phyloP scores from a whole-genome alignment of 768 basidiomycete species.

The Gyrodon lividus region DNA sequence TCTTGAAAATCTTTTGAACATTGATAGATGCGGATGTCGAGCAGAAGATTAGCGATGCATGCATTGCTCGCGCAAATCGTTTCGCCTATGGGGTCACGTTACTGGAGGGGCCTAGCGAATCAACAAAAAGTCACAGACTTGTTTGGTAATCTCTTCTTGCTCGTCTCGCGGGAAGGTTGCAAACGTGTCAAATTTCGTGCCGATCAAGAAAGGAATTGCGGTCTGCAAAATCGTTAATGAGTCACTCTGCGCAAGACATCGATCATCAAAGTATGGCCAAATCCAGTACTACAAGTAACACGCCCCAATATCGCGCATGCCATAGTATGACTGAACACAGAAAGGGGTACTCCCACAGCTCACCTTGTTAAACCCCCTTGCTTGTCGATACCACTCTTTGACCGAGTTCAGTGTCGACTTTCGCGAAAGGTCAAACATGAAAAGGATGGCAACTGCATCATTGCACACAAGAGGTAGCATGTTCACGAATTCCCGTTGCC shows the following conservation, averaged over 20 bases:
- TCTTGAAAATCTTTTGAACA: slow-evolving; percentile 99
- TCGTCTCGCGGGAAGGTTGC: slow-evolving; percentile 94
- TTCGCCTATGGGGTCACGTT: slow-evolving; percentile 63
- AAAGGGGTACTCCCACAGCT: slow-evolving; percentile 15
- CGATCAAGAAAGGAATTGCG: slow-evolving; percentile 97
- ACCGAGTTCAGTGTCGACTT: slow-evolving; percentile 98
- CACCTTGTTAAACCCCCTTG: slow-evolving; percentile 98
- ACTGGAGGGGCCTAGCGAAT: slow-evolving; percentile 7
- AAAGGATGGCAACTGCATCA: slow-evolving; percentile 98
- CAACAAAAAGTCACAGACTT: slow-evolving; percentile 48
- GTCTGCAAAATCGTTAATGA: slow-evolving; percentile 54
- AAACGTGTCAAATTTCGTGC: slow-evolving; percentile 98
- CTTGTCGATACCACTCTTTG: slow-evolving; percentile 99
- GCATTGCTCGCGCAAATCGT: slow-evolving; percentile 98
- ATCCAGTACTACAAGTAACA: not conserved
- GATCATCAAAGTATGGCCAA: not conserved
- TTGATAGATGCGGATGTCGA: slow-evolving; percentile 99
- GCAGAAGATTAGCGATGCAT: slow-evolving; percentile 99
- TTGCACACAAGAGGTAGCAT: slow-evolving; percentile 99
- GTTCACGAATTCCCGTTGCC: slow-evolving; percentile 98
- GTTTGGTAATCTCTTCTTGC: slow-evolving; percentile 99
- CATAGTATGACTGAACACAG: not conserved
- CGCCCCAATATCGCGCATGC: not conserved
- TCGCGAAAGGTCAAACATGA: slow-evolving; percentile 99
- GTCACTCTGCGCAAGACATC: slow-evolving; percentile 9